Conservation (phyloP, 257 asterid genomes). For the Salvia hispanica region DNA sequence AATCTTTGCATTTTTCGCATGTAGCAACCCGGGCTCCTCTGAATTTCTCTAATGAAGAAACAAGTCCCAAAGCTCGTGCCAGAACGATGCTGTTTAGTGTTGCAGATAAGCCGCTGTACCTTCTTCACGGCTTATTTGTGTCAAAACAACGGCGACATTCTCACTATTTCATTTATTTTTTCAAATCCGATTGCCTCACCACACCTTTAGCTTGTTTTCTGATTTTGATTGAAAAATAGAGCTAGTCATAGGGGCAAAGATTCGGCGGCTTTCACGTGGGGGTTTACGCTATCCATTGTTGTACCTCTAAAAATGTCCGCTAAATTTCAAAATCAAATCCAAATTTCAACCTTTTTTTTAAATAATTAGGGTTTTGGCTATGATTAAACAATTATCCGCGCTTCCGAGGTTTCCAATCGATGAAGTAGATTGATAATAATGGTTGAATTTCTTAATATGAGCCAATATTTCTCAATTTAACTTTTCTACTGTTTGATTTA, state of each 20-base stretch:
- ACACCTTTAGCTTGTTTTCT: conserved; percentile 65
- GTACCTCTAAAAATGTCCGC: conserved; percentile 70
- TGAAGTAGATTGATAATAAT: conserved; percentile 60
- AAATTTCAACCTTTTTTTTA: no score
- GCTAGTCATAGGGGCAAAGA: conserved; percentile 77
- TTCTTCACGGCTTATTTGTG: conserved; percentile 60
- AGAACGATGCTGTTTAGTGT: conserved; percentile 70
- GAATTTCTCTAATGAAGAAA: conserved; percentile 46
- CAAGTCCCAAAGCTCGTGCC: conserved; percentile 94
- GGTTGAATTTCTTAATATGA: conserved; percentile 96
- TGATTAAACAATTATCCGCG: conserved; percentile 76
- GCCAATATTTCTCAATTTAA: conserved; percentile 33
- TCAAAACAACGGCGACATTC: conserved; percentile 65
- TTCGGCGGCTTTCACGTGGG: conserved; percentile 70
- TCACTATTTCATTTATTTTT: no score
- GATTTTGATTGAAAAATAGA: conserved; percentile 33
- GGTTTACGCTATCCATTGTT: conserved; percentile 50
- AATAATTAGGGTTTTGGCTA: conserved; percentile 35
- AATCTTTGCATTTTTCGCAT: conserved; percentile 35
- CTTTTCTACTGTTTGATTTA: background rate
- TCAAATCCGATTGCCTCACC: conserved; percentile 38
- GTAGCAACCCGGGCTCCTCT: conserved; percentile 94
- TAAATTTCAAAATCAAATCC: conserved; percentile 22
- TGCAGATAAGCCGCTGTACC: conserved; percentile 70
- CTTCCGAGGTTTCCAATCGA: conserved; percentile 63